Evolutionary conservation across 2,329 filamentous ascomycete genomes (phyloP).

Genomic region (Fusarium pseudoanthophilum): DNA sequence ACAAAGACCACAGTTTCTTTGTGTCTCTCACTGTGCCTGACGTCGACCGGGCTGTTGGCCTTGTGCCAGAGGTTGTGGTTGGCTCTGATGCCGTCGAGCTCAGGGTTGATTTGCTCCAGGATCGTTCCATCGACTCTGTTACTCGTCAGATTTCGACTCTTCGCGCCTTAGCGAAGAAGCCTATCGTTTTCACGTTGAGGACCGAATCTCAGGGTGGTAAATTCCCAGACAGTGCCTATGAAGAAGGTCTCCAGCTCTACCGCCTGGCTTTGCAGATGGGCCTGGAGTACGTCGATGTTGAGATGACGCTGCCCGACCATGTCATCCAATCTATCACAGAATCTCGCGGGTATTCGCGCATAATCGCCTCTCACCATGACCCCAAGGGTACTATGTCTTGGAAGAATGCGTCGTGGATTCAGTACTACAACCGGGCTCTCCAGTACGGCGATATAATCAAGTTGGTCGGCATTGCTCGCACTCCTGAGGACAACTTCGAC

Average conservation of each 20-base stretch:
- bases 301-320: slow-evolving; percentile 85
- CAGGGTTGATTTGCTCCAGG: slow-evolving; percentile 87
- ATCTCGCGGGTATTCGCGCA: slow-evolving; percentile 75
- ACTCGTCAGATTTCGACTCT: slow-evolving; percentile 84
- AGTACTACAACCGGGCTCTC: slow-evolving; percentile 88
- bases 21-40: slow-evolving; percentile 88
- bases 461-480: slow-evolving; percentile 83
- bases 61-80: slow-evolving; percentile 78
- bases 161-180: slow-evolving; percentile 75
- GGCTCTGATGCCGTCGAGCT: slow-evolving; percentile 95
- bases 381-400: slow-evolving; percentile 82
- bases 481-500: slow-evolving; percentile 85
- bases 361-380: slow-evolving; percentile 97
- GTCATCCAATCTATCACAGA: slow-evolving; percentile 76
- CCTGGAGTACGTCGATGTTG: slow-evolving; percentile 91
- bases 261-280: slow-evolving; percentile 82
- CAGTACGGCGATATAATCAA: slow-evolving; percentile 95
- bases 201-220: slow-evolving; percentile 87
- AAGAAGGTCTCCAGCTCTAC: slow-evolving; percentile 81
- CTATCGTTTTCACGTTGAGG: slow-evolving; percentile 92
- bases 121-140: slow-evolving; percentile 80
- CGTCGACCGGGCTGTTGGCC: slow-evolving; percentile 69
- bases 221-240: slow-evolving; percentile 80
- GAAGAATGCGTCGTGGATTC: slow-evolving; percentile 92
- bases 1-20: slow-evolving; percentile 85